Evolutionary conservation across 495 filamentous ascomycete species (phyloP).

Genomic region (Aspergillus incahuasiensis): DNA sequence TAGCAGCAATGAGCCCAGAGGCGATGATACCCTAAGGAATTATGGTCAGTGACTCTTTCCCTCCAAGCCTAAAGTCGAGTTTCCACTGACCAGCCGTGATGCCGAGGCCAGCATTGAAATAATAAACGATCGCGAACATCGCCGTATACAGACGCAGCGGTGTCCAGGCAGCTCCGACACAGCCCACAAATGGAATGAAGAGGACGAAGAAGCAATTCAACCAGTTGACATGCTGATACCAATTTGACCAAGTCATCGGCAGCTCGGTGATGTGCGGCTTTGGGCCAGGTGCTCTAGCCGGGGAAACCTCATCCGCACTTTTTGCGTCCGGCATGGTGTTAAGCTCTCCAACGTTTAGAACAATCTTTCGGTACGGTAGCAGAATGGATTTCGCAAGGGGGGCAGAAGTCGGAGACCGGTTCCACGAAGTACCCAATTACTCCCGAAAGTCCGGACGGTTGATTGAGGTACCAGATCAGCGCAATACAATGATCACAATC

Average conservation of each 20-base stretch:
- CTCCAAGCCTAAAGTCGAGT: neutral
- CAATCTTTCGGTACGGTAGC: neutral
- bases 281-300: neutral
- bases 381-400: too few species aligned
- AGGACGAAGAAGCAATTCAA: constrained; percentile 83
- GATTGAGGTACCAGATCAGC: neutral
- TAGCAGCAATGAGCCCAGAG: constrained; percentile 86
- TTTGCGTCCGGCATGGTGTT: neutral
- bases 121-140: constrained; percentile 78
- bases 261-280: constrained; percentile 46
- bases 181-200: constrained; percentile 71
- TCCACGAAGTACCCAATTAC: too few species aligned
- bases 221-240: constrained; percentile 97
- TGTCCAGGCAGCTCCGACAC: constrained; percentile 76
- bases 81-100: constrained; percentile 69
- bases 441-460: neutral
- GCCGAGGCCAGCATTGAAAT: constrained; percentile 83
- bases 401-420: too few species aligned
- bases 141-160: constrained; percentile 70
- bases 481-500: too few species aligned
- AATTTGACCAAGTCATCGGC: constrained; percentile 78
- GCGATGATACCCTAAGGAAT: constrained; percentile 61
- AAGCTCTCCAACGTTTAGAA: neutral
- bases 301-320: neutral
- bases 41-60: neutral